Evolutionary conservation across 495 filamentous ascomycete species (phyloP).

Genomic region (Sabuloglossum arenarium): DNA sequence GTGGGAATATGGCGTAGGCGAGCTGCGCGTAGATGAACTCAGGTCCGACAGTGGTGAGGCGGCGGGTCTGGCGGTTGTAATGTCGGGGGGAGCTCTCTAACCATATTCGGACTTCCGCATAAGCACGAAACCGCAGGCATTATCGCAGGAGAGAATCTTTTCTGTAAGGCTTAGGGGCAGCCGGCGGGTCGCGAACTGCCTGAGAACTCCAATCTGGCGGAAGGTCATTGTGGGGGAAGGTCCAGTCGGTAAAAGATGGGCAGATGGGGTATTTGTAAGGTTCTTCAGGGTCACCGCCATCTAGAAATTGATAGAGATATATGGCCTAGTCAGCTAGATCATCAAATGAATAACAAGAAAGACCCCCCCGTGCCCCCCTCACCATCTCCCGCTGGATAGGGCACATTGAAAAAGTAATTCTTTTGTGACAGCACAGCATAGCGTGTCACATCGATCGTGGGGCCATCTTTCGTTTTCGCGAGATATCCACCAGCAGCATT

Average conservation of each 20-base stretch:
- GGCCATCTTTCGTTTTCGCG: not conserved
- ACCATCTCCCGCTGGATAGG: too few species aligned
- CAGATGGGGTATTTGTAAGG: not conserved
- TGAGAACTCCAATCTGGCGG: not conserved
- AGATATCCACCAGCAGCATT: too few species aligned
- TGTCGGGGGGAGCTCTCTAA: not conserved
- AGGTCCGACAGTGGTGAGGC: not conserved
- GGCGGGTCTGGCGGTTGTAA: not conserved
- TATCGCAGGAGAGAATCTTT: not conserved
- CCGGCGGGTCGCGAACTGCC: not conserved
- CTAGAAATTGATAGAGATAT: not conserved
- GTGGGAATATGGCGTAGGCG: too few species aligned
- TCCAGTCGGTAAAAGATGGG: not conserved
- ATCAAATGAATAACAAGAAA: not conserved
- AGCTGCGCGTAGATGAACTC: not conserved
- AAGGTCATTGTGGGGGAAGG: not conserved
- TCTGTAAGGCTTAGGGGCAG: not conserved
- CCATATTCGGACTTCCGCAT: not conserved
- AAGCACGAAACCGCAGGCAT: not conserved
- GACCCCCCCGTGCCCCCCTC: not conserved
- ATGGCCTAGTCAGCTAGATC: not conserved
- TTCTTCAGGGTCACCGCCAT: not conserved
- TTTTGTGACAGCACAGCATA: not conserved
- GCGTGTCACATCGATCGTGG: not conserved
- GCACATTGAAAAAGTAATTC: not conserved